A percentile compares a stretch with the other conserved stretches of the same genome.
Conservation (phyloP, 2,329 filamentous ascomycete species). For the Fusarium papillatum region DNA sequence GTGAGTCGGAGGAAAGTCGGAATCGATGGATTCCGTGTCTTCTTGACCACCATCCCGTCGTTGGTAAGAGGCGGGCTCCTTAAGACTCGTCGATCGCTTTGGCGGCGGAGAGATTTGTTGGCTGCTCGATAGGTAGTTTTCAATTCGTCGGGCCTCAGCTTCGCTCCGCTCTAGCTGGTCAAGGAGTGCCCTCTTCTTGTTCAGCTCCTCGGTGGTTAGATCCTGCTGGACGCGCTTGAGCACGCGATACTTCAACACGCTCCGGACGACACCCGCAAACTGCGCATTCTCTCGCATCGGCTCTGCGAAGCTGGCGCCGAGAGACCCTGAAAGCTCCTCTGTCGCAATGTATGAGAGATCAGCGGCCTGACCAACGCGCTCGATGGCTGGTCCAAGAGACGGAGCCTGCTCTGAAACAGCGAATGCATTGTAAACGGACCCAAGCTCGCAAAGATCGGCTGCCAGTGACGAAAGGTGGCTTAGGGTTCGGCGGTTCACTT, state of each 20-base stretch:
- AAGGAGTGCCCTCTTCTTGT: constrained; percentile 86
- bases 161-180: constrained; percentile 96
- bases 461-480: constrained; percentile 88
- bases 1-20: constrained; percentile 93
- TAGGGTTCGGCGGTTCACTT: constrained; percentile 91
- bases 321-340: constrained; percentile 86
- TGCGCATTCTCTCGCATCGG: constrained; percentile 98
- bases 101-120: constrained; percentile 73
- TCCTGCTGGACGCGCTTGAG: constrained; percentile 97
- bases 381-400: constrained; percentile 91
- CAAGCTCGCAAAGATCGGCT: constrained; percentile 91
- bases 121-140: constrained; percentile 88
- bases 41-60: constrained; percentile 73
- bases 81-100: constrained; percentile 73
- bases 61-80: constrained; percentile 64
- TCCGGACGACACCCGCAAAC: constrained; percentile 94
- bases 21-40: constrained; percentile 93
- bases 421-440: constrained; percentile 97
- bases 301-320: constrained; percentile 96
- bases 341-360: constrained; percentile 97
- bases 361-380: constrained; percentile 93
- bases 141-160: constrained; percentile 91
- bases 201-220: constrained; percentile 93
- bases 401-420: constrained; percentile 93
- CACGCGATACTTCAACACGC: constrained; percentile 89